Conservation (phyloP, 352 stramenopile genomes). For the Globisporangium perplexum region DNA sequence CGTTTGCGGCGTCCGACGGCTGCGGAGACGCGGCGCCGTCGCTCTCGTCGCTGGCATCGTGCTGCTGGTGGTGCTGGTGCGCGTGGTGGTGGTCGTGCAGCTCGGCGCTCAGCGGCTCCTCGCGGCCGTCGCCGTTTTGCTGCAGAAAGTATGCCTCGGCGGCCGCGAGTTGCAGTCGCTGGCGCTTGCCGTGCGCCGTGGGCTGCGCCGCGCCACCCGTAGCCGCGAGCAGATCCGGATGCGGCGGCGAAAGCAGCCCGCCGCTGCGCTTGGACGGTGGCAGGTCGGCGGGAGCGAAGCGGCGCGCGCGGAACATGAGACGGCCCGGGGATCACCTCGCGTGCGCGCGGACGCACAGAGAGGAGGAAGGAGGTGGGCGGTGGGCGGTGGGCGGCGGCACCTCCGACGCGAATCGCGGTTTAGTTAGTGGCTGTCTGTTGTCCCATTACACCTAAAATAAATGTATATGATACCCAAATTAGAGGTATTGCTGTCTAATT, state of each 20-base stretch:
- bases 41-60: constrained; percentile 4
- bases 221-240: constrained; percentile 22
- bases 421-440: too few relatives aligned
- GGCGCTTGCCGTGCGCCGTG: constrained; percentile 41
- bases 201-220: constrained; percentile 8
- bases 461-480: too few relatives aligned
- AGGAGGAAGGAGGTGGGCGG: too few relatives aligned
- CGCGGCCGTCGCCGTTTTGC: neutral
- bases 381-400: too few relatives aligned
- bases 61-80: constrained; percentile 3
- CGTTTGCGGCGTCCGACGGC: constrained; percentile 8
- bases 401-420: too few relatives aligned
- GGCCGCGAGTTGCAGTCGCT: constrained; percentile 34
- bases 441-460: too few relatives aligned
- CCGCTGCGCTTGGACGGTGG: constrained; percentile 55
- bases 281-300: constrained; percentile 39
- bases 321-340: too few relatives aligned
- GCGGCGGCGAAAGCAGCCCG: constrained; percentile 29
- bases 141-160: constrained; percentile 6
- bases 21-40: neutral
- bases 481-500: too few relatives aligned
- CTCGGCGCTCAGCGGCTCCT: constrained; percentile 2
- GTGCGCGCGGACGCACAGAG: too few relatives aligned
- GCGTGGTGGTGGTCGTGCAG: constrained; percentile 1
- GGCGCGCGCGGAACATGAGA: constrained; percentile 68